A percentile compares a stretch with the other conserved stretches of the same genome.
Evolutionary conservation across 768 basidiomycete genomes (phyloP).

Genomic region (Mycena sanguinolenta): DNA sequence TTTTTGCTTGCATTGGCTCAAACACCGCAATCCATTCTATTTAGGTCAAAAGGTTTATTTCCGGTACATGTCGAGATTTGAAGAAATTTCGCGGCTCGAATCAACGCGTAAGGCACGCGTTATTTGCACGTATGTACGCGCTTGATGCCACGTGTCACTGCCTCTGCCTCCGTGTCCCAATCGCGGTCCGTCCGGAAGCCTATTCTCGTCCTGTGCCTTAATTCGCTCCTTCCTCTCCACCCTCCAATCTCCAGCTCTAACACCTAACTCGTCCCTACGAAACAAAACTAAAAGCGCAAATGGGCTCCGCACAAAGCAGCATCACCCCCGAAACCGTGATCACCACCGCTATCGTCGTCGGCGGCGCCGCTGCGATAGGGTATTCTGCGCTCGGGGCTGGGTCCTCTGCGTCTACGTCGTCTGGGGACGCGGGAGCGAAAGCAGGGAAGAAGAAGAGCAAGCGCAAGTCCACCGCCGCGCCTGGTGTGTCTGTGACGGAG

Average conservation of each 20-base stretch:
- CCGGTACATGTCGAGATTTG: too few species aligned
- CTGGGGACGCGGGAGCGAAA: too few species aligned
- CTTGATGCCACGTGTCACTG: slow-evolving; percentile 9
- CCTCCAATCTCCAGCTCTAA: too few species aligned
- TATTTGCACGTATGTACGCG: slow-evolving; percentile 20
- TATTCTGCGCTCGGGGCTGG: slow-evolving; percentile 4
- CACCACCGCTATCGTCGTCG: slow-evolving; percentile 25
- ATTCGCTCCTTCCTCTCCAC: too few species aligned
- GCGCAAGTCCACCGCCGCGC: background rate
- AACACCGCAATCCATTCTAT: too few species aligned
- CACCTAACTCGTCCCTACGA: too few species aligned
- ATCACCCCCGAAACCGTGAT: slow-evolving; percentile 10
- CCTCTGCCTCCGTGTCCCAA: background rate
- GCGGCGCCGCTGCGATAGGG: slow-evolving; percentile 20
- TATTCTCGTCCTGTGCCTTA: too few species aligned
- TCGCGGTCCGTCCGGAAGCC: too few species aligned
- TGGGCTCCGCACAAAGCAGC: slow-evolving; percentile 34
- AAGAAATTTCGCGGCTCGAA: too few species aligned
- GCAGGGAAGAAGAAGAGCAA: slow-evolving; percentile 22
- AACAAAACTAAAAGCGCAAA: too few species aligned
- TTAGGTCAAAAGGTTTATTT: too few species aligned
- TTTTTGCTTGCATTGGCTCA: too few species aligned
- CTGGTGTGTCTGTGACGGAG: background rate
- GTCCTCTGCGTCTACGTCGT: background rate
- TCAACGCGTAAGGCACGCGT: background rate